Evolutionary conservation across 306 rosid genomes (phyloP).

Genomic region (Canavalia gladiata): DNA sequence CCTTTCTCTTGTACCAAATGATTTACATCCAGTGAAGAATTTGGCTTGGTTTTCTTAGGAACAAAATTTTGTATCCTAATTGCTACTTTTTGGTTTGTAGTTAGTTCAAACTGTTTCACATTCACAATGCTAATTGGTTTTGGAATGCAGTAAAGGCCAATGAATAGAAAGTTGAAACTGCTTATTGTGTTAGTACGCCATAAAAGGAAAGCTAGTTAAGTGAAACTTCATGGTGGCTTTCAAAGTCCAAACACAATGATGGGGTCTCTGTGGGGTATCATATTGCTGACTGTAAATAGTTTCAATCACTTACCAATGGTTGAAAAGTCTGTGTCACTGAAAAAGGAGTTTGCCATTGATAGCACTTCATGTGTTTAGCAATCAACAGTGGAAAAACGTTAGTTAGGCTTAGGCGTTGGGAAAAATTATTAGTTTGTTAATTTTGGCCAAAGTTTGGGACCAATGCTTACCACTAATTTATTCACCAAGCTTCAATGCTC

Average conservation of each 20-base stretch:
- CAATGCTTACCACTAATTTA: background rate
- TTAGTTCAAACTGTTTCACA: background rate
- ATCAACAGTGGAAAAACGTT: background rate
- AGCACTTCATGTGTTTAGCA: constrained; percentile 40
- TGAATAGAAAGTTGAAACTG: constrained; percentile 2
- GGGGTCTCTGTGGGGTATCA: constrained; percentile 8
- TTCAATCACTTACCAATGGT: constrained; percentile 32
- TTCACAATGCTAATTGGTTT: constrained; percentile 31
- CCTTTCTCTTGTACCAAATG: constrained; percentile 41
- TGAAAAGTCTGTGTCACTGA: constrained; percentile 39
- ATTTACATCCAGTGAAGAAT: constrained; percentile 50
- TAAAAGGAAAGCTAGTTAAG: constrained; percentile 16
- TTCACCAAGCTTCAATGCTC: constrained; percentile 9
- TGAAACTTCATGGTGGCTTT: constrained; percentile 20
- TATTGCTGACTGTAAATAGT: constrained; percentile 30
- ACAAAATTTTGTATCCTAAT: background rate
- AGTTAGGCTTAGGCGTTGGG: constrained; percentile 30
- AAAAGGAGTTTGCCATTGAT: constrained; percentile 21
- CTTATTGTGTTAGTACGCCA: background rate
- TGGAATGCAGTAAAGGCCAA: constrained; percentile 9
- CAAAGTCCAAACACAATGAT: constrained; percentile 24
- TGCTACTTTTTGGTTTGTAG: background rate
- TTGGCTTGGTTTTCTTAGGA: constrained; percentile 35
- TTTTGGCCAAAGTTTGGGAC: too few species aligned
- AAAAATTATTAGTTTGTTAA: background rate